phyloP scores from a whole-genome alignment of 129 eudicot genomes.

The carrot (Daucus carota) region DNA sequence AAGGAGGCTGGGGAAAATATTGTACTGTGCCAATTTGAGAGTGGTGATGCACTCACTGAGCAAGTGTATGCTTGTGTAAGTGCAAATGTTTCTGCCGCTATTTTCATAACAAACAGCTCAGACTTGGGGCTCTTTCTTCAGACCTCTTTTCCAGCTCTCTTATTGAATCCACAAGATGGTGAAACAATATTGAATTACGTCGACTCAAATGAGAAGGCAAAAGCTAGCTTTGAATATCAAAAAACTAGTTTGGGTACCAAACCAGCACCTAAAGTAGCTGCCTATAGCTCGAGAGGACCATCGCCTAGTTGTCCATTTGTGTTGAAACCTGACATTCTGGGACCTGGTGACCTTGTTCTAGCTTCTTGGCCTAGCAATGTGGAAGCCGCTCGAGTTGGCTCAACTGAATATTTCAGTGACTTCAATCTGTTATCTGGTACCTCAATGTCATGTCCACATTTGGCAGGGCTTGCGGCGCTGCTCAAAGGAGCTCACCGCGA shows the following conservation, averaged over 20 bases:
- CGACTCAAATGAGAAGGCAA: conserved; percentile 18
- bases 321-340: conserved; percentile 66
- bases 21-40: conserved; percentile 53
- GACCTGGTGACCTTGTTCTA: conserved; percentile 60
- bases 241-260: conserved; percentile 34
- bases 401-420: conserved; percentile 24
- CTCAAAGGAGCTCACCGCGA: conserved; percentile 50
- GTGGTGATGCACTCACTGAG: conserved; percentile 27
- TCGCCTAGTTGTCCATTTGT: conserved; percentile 50
- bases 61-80: conserved; percentile 27
- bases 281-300: conserved; percentile 80
- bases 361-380: conserved; percentile 60
- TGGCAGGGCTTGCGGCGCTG: conserved; percentile 65
- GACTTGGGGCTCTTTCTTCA: conserved; percentile 32
- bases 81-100: conserved; percentile 31
- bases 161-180: conserved; percentile 34
- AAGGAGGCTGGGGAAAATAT: conserved; percentile 24
- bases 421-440: conserved; percentile 65
- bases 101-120: conserved; percentile 49
- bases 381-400: conserved; percentile 18
- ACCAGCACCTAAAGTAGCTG: conserved; percentile 50
- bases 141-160: conserved; percentile 41
- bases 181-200: conserved; percentile 29
- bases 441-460: conserved; percentile 78
- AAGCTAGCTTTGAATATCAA: conserved; percentile 39